A percentile compares a stretch with the other conserved stretches of the same genome.
These are phyloP conservation scores for Achaetomiella virescens DNA, from an alignment of 495 filamentous ascomycete species.

Conservation along the genomic window DNA sequence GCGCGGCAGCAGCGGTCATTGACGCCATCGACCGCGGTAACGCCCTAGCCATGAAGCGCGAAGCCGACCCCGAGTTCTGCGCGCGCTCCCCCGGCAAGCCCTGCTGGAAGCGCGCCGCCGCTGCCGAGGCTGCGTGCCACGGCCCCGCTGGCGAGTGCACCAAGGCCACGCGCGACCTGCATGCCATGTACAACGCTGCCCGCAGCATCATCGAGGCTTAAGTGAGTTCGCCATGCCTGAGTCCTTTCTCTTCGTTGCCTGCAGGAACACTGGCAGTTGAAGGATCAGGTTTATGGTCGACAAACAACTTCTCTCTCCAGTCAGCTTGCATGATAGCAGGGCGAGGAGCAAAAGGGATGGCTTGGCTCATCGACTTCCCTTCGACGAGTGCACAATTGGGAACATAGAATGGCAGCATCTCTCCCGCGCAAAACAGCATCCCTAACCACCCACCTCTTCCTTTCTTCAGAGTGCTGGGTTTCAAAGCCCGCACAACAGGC, in stretches of 20 bases:
- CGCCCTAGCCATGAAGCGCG: conserved; percentile 17
- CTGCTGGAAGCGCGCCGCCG: conserved; percentile 29
- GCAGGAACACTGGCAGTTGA: not conserved
- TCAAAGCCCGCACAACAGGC: not conserved
- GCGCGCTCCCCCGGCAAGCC: not conserved
- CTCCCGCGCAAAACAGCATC: conserved; percentile 5
- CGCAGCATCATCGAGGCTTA: conserved; percentile 29
- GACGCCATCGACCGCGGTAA: conserved; percentile 21
- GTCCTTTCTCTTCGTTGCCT: not conserved
- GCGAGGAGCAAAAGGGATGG: not conserved
- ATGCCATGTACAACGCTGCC: conserved; percentile 29
- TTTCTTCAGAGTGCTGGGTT: not conserved
- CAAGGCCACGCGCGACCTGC: conserved; percentile 33
- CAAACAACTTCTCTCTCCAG: not conserved
- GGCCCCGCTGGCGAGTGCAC: conserved; percentile 26
- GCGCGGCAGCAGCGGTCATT: conserved; percentile 32
- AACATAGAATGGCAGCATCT: conserved; percentile 5
- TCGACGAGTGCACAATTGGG: conserved; percentile 6
- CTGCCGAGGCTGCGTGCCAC: conserved; percentile 24
- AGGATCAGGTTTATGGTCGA: not conserved
- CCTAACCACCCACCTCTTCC: not conserved
- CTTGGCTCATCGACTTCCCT: not conserved
- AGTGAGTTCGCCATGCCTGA: conserved; percentile 1
- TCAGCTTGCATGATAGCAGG: not conserved
- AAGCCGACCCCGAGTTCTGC: conserved; percentile 16